phyloP scores from a whole-genome alignment of 2,329 filamentous ascomycete species.

The Daldinia eschscholtzii region DNA sequence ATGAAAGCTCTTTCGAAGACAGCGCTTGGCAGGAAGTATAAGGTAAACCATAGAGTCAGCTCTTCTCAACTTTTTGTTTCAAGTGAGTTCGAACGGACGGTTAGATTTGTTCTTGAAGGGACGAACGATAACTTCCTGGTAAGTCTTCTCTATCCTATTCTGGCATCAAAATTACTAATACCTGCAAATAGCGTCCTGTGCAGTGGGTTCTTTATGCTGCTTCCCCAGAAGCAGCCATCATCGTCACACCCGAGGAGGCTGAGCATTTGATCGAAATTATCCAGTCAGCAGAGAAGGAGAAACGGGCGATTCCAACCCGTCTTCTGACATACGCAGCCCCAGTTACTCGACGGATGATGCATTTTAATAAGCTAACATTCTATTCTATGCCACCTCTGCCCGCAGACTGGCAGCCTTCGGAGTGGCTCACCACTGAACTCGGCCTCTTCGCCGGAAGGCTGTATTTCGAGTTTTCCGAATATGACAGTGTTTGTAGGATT shows the following conservation, averaged over 20 bases:
- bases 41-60: conserved; percentile 40
- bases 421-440: conserved; percentile 69
- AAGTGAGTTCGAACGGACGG: conserved; percentile 62
- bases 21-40: conserved; percentile 53
- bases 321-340: conserved; percentile 71
- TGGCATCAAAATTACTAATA: conserved; percentile 40
- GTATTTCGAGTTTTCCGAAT: conserved; percentile 68
- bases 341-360: conserved; percentile 69
- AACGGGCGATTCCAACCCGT: conserved; percentile 51
- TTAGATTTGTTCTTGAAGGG: conserved; percentile 50
- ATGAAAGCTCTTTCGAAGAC: conserved; percentile 58
- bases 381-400: conserved; percentile 65
- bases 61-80: conserved; percentile 55
- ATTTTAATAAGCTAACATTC: conserved; percentile 67
- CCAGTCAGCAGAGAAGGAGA: conserved; percentile 21
- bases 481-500: conserved; percentile 51
- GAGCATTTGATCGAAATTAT: conserved; percentile 66
- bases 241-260: conserved; percentile 73
- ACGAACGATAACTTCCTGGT: conserved; percentile 55
- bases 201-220: conserved; percentile 72
- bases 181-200: conserved; percentile 58
- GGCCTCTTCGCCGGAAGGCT: conserved; percentile 71
- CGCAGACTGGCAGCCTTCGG: conserved; percentile 56
- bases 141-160: conserved; percentile 17
- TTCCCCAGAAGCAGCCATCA: conserved; percentile 60